phyloP scores from a whole-genome alignment of 1,139 yeast genomes.

The Cylindricascospora bacillispora region DNA sequence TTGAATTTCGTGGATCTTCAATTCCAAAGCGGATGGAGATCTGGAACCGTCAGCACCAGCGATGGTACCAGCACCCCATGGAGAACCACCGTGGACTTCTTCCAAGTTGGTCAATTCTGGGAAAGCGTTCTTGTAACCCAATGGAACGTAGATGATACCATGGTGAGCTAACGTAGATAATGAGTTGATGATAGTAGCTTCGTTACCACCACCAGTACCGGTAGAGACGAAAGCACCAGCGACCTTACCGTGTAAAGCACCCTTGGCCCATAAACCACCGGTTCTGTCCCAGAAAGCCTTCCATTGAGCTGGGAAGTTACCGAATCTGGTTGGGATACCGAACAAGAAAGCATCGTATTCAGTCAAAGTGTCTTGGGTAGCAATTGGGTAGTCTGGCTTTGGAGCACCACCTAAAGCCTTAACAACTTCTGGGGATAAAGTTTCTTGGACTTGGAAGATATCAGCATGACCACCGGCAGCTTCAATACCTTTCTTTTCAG shows the following conservation, averaged over 20 bases:
- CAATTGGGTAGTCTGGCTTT: slow-evolving; percentile 57
- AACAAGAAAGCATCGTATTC: slow-evolving; percentile 65
- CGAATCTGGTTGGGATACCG: slow-evolving; percentile 78
- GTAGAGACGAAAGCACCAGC: slow-evolving; percentile 71
- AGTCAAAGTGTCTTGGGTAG: slow-evolving; percentile 44
- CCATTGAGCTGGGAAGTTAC: slow-evolving; percentile 73
- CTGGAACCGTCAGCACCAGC: slow-evolving; percentile 77
- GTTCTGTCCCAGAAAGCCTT: slow-evolving; percentile 73
- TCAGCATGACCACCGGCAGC: slow-evolving; percentile 63
- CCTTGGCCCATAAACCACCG: slow-evolving; percentile 72
- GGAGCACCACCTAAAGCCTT: slow-evolving; percentile 52
- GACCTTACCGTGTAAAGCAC: slow-evolving; percentile 62
- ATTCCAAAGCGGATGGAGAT: slow-evolving; percentile 53
- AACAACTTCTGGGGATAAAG: slow-evolving; percentile 54
- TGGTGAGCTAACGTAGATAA: slow-evolving; percentile 57
- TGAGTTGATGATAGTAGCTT: slow-evolving; percentile 51
- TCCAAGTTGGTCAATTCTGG: slow-evolving; percentile 43
- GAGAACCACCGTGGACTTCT: slow-evolving; percentile 71
- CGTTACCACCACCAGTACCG: slow-evolving; percentile 79
- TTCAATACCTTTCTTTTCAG: slow-evolving; percentile 58
- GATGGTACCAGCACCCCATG: slow-evolving; percentile 83
- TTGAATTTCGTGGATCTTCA: slow-evolving; percentile 46
- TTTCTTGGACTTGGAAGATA: slow-evolving; percentile 70
- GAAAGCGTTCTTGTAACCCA: slow-evolving; percentile 54
- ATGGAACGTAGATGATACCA: slow-evolving; percentile 61